Evolutionary conservation across 805 yeast genomes (phyloP).

Genomic region (Nakazawaea ernobii): DNA sequence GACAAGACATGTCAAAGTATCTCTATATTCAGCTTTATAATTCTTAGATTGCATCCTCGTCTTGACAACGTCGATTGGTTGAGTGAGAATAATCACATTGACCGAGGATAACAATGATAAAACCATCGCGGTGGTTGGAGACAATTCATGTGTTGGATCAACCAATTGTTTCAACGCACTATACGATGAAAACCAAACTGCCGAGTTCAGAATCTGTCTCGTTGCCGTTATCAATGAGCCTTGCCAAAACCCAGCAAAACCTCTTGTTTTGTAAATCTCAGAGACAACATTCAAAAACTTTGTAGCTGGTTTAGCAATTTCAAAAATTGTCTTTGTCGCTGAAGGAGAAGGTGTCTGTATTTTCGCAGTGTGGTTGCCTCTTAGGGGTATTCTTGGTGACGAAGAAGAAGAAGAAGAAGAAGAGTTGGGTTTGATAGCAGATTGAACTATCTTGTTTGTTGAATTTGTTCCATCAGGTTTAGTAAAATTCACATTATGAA

Average conservation of each 20-base stretch:
- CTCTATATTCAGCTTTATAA: constrained; percentile 51
- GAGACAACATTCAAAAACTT: constrained; percentile 46
- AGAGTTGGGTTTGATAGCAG: constrained; percentile 1
- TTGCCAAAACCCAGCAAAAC: constrained; percentile 71
- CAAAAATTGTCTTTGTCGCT: constrained; percentile 28
- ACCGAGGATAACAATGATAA: constrained; percentile 61
- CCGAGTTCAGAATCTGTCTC: constrained; percentile 74
- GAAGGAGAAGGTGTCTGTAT: constrained; percentile 16
- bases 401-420: too few species aligned
- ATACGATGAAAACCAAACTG: constrained; percentile 80
- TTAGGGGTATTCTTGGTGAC: constrained; percentile 2
- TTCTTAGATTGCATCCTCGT: constrained; percentile 80
- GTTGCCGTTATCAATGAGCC: constrained; percentile 80
- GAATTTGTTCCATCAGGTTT: not conserved
- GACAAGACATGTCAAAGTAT: constrained; percentile 52
- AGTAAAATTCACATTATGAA: not conserved
- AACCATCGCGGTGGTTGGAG: constrained; percentile 28
- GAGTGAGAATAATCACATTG: constrained; percentile 74
- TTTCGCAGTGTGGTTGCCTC: constrained; percentile 9
- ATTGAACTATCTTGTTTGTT: constrained; percentile 4
- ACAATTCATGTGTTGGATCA: constrained; percentile 44
- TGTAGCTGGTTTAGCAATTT: constrained; percentile 46
- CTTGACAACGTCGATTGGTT: constrained; percentile 84
- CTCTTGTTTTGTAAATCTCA: constrained; percentile 70
- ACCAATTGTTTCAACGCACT: constrained; percentile 68